Evolutionary conservation across 2,329 filamentous ascomycete species (phyloP), one percentile per base, ranked within the genome.

Genomic region (Botrytis aclada): DNA sequence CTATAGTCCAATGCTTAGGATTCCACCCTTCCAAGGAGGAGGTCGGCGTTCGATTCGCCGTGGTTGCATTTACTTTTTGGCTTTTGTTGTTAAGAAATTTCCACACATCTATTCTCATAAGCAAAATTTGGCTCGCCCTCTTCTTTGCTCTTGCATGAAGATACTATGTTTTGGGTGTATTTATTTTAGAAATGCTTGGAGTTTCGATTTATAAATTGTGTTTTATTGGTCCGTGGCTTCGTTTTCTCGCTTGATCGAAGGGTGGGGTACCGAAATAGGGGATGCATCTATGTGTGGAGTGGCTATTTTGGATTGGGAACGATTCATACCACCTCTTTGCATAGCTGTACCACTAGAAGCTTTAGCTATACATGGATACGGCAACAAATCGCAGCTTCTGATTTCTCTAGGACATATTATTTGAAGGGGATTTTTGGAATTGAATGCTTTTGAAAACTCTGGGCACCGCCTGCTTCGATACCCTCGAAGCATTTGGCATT

Each of bases 21-120:
- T 69, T 69, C 65, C 65, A 69, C 65, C 65, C 34, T 69, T 69
- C 65, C 65, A 69, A 69, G 47, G 65, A 56, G 47, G 65, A 69
- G 65, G 65, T 67, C 64, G 64, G 45, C 65, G 65, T 69, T 69
- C 51, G 65, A 69, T 69, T 69, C 47, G 65, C 47, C 47, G 65
- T 58, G 34, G 65, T 69, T 58, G 65, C 65, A 67, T 3, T 16
- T 25, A 0, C 0, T 25, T 69, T 41, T 69, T 41, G 4, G 0
- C 18, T 29, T 41, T 43, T 29, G 1, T 29, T 3, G 18, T 10
- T 0, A 8, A 43, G 6, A 56, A 22, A 7, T 29, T 22, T 4
- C 14, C 9, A 56, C 12, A 12, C 14, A 7, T 54, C 2, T 2
- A 41, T 25, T 43, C 8, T 43, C 8, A 56, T 41, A 1, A 10